phyloP scores from a whole-genome alignment of 2,329 filamentous ascomycete genomes.

The Gnomoniopsis sp. region DNA sequence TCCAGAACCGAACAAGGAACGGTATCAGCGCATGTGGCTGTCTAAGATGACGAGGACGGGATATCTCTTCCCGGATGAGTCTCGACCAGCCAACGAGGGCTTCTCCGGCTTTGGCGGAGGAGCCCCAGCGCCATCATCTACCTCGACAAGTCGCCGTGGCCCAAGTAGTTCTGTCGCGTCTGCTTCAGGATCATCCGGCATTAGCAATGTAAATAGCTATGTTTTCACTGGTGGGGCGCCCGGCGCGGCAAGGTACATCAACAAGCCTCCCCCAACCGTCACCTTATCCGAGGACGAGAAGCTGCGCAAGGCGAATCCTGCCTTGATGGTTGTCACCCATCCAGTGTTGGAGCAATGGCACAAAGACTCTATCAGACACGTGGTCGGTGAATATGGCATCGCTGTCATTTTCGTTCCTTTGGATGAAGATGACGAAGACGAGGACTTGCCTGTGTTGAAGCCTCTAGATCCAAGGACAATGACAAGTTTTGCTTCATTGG shows the following conservation, averaged over 20 bases:
- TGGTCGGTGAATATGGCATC: conserved; percentile 26
- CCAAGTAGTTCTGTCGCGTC: conserved; percentile 24
- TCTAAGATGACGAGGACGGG: conserved; percentile 30
- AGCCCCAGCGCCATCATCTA: conserved; percentile 11
- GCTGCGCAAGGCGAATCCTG: conserved; percentile 23
- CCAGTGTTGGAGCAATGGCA: conserved; percentile 29
- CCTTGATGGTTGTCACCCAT: conserved; percentile 28
- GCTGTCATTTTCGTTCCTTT: conserved; percentile 29
- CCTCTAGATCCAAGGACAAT: conserved; percentile 17
- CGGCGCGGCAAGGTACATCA: not conserved
- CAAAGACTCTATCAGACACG: conserved; percentile 23
- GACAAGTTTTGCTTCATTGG: conserved; percentile 11
- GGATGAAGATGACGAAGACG: conserved; percentile 16
- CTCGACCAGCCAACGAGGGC: conserved; percentile 25
- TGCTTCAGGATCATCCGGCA: not conserved
- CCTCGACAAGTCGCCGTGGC: conserved; percentile 24
- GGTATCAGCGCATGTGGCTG: conserved; percentile 31
- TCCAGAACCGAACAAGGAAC: conserved; percentile 21
- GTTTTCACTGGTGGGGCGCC: not conserved
- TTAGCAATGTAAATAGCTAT: not conserved
- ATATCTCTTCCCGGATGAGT: conserved; percentile 29
- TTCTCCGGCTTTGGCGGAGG: conserved; percentile 28
- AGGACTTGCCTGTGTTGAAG: not conserved
- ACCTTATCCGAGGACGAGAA: conserved; percentile 21
- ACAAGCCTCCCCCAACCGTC: not conserved